phyloP scores from a whole-genome alignment of 208 protist genomes.

The Porcisia hertigi region DNA sequence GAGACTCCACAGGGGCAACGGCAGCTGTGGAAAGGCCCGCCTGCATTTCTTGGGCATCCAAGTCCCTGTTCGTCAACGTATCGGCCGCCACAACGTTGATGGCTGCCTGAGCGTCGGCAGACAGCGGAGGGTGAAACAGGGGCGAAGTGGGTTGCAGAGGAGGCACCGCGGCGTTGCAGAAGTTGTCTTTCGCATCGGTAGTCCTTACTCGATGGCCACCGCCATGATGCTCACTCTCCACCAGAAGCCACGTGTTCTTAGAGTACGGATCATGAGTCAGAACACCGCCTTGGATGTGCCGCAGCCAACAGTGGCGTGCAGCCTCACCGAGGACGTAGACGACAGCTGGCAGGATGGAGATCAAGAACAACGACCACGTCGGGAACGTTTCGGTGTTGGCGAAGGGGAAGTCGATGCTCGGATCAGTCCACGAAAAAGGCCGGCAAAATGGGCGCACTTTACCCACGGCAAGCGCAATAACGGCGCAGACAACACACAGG shows the following conservation, averaged over 20 bases:
- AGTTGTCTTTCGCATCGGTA: background rate
- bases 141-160: background rate
- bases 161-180: background rate
- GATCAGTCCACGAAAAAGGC: constrained; percentile 52
- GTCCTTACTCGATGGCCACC: background rate
- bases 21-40: background rate
- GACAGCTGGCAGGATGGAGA: constrained; percentile 36
- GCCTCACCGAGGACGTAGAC: constrained; percentile 43
- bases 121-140: too few relatives aligned
- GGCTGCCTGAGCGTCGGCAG: too few relatives aligned
- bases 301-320: constrained; percentile 7
- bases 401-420: constrained; percentile 41
- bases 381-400: constrained; percentile 40
- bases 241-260: background rate
- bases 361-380: constrained; percentile 45
- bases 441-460: constrained; percentile 47
- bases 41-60: background rate
- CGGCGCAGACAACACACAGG: constrained; percentile 30
- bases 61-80: background rate
- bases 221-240: background rate
- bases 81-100: background rate
- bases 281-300: background rate
- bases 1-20: background rate
- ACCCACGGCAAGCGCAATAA: constrained; percentile 18
- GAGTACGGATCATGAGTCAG: background rate